These are phyloP conservation scores for Trametes hirsuta DNA, from an alignment of 1,284 basidiomycete genomes.

Conservation along the genomic window DNA sequence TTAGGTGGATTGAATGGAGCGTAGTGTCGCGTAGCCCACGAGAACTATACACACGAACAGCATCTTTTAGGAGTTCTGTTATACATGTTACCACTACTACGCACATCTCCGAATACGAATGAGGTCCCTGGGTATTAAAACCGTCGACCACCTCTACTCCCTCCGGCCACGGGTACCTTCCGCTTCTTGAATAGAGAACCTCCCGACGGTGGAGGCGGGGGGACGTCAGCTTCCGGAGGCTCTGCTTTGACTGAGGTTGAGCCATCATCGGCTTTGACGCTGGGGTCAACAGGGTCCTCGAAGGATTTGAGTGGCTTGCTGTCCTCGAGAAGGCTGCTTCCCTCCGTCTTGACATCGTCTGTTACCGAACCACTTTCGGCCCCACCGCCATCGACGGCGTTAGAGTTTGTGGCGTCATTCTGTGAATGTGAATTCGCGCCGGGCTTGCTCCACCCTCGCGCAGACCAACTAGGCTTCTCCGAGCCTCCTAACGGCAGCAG, in stretches of 20 bases:
- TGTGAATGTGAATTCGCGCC: constrained; percentile 21
- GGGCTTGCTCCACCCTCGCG: constrained; percentile 43
- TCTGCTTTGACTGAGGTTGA: constrained; percentile 19
- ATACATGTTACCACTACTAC: too few relatives aligned
- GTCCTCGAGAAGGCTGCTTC: neutral
- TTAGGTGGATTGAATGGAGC: too few relatives aligned
- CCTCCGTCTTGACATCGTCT: constrained; percentile 11
- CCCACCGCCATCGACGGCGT: constrained; percentile 14
- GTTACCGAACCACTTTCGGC: constrained; percentile 15
- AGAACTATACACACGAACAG: too few relatives aligned
- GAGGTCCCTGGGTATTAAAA: constrained; percentile 3
- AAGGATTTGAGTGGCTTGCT: neutral
- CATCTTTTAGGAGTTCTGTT: too few relatives aligned
- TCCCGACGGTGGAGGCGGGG: constrained; percentile 23
- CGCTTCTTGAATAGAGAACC: constrained; percentile 49
- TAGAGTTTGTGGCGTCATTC: constrained; percentile 2
- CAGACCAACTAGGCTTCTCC: constrained; percentile 39
- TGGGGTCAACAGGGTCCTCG: neutral
- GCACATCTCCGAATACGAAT: too few relatives aligned
- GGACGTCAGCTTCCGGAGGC: constrained; percentile 14
- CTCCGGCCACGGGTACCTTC: constrained; percentile 38
- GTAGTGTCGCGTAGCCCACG: too few relatives aligned
- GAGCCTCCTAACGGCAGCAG: constrained; percentile 18
- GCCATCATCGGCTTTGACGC: constrained; percentile 19
- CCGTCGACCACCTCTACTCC: constrained; percentile 36